A percentile compares a stretch with the other conserved stretches of the same genome.
These are phyloP conservation scores for Hapsidospora chrysogenum DNA, from an alignment of 495 filamentous ascomycete genomes.

Conservation along the genomic window DNA sequence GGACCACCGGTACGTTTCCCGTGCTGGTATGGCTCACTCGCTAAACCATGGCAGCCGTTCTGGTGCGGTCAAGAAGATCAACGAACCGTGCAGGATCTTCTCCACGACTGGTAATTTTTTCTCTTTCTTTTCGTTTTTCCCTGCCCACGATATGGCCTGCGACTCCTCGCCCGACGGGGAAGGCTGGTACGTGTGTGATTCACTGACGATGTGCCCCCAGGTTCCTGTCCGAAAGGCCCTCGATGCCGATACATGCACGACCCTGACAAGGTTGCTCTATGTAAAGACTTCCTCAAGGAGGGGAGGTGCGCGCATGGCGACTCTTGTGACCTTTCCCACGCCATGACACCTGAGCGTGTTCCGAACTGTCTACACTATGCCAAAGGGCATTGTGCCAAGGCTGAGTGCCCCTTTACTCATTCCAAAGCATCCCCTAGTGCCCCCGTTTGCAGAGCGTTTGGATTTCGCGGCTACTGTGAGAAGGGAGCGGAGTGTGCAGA, in stretches of 20 bases:
- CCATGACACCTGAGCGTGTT: slow-evolving; percentile 67
- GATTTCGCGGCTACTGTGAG: slow-evolving; percentile 76
- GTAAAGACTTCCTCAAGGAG: slow-evolving; percentile 69
- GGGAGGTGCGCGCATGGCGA: slow-evolving; percentile 65
- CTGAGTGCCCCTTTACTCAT: slow-evolving; percentile 80
- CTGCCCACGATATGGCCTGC: neutral
- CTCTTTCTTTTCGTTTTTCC: neutral
- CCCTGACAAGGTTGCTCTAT: slow-evolving; percentile 74
- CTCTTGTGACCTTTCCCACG: slow-evolving; percentile 87
- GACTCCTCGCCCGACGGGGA: slow-evolving; percentile 6
- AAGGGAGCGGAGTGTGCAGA: slow-evolving; percentile 64
- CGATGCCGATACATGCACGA: slow-evolving; percentile 75
- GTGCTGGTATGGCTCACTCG: neutral
- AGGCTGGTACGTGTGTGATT: slow-evolving; percentile 10
- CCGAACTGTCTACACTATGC: slow-evolving; percentile 83
- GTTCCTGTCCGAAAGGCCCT: slow-evolving; percentile 66
- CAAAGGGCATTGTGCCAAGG: slow-evolving; percentile 78
- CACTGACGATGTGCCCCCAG: slow-evolving; percentile 31
- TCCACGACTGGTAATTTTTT: slow-evolving; percentile 74
- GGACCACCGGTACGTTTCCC: slow-evolving; percentile 42
- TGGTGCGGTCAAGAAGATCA: slow-evolving; percentile 44
- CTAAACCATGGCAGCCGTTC: slow-evolving; percentile 19
- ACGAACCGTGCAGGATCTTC: slow-evolving; percentile 76
- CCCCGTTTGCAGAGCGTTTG: slow-evolving; percentile 72
- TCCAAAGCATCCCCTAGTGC: slow-evolving; percentile 66